phyloP scores from a whole-genome alignment of 192 early-diverging fungal species.

The Helicostylum pulchrum region DNA sequence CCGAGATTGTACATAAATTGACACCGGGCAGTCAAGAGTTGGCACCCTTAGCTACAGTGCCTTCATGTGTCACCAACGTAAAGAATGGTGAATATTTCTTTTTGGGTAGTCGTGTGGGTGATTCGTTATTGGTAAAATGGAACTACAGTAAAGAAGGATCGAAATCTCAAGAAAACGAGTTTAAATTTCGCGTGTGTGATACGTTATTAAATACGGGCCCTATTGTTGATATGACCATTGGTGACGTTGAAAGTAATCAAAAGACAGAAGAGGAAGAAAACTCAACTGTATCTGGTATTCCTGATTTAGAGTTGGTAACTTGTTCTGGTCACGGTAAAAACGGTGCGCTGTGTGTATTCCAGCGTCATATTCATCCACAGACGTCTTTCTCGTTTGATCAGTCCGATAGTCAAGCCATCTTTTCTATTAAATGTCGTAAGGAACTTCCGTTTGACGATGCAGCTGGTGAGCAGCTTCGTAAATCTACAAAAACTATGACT shows the following conservation, averaged over 20 bases:
- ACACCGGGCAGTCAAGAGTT: background rate
- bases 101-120: constrained; percentile 61
- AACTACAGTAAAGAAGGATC: constrained; percentile 6
- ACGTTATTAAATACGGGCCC: constrained; percentile 76
- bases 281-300: background rate
- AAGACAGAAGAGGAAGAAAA: constrained; percentile 5
- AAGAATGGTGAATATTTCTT: constrained; percentile 63
- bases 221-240: constrained; percentile 71
- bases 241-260: constrained; percentile 51
- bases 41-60: constrained; percentile 36
- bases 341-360: constrained; percentile 50
- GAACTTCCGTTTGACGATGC: constrained; percentile 38
- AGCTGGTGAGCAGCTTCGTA: constrained; percentile 31
- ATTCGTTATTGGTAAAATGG: constrained; percentile 72
- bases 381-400: constrained; percentile 42
- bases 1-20: constrained; percentile 10
- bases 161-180: constrained; percentile 6
- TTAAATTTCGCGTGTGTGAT: constrained; percentile 71
- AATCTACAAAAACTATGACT: constrained; percentile 7
- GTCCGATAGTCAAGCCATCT: constrained; percentile 58
- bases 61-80: constrained; percentile 49
- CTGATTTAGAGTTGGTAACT: constrained; percentile 48
- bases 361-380: constrained; percentile 49
- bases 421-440: constrained; percentile 64
- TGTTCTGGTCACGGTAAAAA: constrained; percentile 52